phyloP scores from a whole-genome alignment of 306 rosid species.

The Medicago arabica region DNA sequence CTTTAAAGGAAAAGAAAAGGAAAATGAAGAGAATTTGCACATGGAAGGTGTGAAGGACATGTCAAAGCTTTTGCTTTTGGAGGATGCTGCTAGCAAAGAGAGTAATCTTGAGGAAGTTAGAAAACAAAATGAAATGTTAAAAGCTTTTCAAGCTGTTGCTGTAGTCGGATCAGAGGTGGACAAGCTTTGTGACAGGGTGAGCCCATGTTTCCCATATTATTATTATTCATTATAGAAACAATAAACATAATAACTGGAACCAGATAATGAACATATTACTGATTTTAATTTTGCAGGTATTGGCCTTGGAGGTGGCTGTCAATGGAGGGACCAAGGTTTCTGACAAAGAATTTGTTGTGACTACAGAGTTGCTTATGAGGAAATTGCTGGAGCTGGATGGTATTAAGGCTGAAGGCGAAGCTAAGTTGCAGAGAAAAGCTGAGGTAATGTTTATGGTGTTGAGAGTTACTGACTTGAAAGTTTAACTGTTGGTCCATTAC shows the following conservation, averaged over 20 bases:
- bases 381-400: constrained; percentile 84
- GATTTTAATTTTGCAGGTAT: constrained; percentile 57
- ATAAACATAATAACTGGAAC: not conserved
- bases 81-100: constrained; percentile 58
- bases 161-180: constrained; percentile 77
- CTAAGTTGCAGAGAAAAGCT: constrained; percentile 77
- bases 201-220: constrained; percentile 2
- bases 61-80: constrained; percentile 75
- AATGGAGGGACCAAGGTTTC: constrained; percentile 72
- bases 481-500: constrained; percentile 17
- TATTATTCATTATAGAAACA: not conserved
- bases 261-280: constrained; percentile 18
- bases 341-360: constrained; percentile 70
- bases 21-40: constrained; percentile 68
- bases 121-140: constrained; percentile 53
- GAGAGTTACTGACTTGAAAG: constrained; percentile 2
- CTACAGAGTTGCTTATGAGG: constrained; percentile 85
- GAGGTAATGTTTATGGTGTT: constrained; percentile 61
- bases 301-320: constrained; percentile 74
- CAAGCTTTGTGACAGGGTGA: constrained; percentile 76
- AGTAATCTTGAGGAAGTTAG: constrained; percentile 60
- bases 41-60: constrained; percentile 79
- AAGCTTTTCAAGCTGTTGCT: constrained; percentile 68
- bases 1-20: constrained; percentile 76
- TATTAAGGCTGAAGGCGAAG: constrained; percentile 86